A percentile compares a stretch with the other conserved stretches of the same genome.
These are phyloP conservation scores for Cystobasidium tubakii DNA, from an alignment of 768 basidiomycete species.

Conservation along the genomic window DNA sequence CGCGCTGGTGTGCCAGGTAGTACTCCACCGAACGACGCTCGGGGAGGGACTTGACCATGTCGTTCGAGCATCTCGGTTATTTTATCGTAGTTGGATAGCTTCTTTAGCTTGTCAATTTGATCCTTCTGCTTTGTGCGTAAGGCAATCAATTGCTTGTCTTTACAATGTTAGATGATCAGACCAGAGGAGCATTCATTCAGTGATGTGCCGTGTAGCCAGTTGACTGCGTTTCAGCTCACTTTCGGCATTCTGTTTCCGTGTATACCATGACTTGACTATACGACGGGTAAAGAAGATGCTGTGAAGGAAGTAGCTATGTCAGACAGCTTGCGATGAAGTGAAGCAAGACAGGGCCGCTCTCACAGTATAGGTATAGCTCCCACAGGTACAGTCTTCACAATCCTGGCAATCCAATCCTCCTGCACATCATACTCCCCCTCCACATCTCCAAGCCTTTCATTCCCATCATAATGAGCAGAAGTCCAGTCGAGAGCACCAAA, in stretches of 20 bases:
- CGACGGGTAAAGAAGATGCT: constrained; percentile 44
- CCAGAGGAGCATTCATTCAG: no score
- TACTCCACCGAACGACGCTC: constrained; percentile 48
- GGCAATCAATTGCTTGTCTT: constrained; percentile 61
- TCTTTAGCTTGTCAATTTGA: constrained; percentile 93
- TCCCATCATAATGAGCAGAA: background rate
- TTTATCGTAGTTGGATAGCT: constrained; percentile 90
- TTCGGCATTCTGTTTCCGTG: constrained; percentile 40
- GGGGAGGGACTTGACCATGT: constrained; percentile 62
- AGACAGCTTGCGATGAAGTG: background rate
- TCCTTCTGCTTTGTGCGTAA: constrained; percentile 73
- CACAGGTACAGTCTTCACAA: constrained; percentile 56
- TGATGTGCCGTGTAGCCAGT: no score
- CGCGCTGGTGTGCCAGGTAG: constrained; percentile 42
- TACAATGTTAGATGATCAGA: background rate
- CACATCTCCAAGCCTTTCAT: background rate
- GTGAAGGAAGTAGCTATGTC: background rate
- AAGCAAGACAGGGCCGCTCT: no score
- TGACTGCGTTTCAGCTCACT: no score
- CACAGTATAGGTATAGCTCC: constrained; percentile 72
- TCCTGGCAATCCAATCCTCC: constrained; percentile 47
- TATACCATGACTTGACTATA: constrained; percentile 40
- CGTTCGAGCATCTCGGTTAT: constrained; percentile 83
- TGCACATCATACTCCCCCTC: background rate
- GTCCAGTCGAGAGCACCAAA: constrained; percentile 38